phyloP scores from a whole-genome alignment of 164 flowering plant species.

The Vitis cinerea region DNA sequence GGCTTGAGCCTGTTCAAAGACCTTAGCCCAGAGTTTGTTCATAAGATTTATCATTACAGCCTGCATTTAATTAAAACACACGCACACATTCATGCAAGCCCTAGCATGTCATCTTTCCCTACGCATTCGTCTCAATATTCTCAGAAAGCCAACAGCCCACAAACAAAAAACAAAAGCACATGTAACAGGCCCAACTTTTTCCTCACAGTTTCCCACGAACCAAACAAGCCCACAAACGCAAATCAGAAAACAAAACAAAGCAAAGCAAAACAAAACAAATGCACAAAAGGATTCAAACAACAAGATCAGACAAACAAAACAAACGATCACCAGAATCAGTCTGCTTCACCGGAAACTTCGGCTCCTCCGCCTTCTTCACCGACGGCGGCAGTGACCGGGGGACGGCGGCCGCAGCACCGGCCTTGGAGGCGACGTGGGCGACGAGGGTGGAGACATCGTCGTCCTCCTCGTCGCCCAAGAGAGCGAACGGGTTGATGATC shows the following conservation, averaged over 20 bases:
- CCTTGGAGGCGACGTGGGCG: slow-evolving; percentile 20
- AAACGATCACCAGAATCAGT: slow-evolving; percentile 4
- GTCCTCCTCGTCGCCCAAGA: slow-evolving; percentile 27
- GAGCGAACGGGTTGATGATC: slow-evolving; percentile 25
- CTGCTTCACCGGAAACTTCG: background rate
- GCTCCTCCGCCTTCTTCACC: slow-evolving; percentile 11
- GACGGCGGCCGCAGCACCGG: background rate
- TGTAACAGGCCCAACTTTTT: background rate
- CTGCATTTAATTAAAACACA: too few relatives aligned
- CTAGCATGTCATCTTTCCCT: too few relatives aligned
- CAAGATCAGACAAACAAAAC: slow-evolving; percentile 11
- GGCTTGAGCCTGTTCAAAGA: too few relatives aligned
- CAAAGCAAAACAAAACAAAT: background rate
- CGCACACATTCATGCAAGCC: too few relatives aligned
- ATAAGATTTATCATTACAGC: too few relatives aligned
- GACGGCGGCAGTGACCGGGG: background rate
- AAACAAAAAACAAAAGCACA: background rate
- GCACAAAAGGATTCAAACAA: slow-evolving; percentile 6
- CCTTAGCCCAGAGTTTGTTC: too few relatives aligned
- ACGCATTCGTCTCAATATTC: too few relatives aligned
- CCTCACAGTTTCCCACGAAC: background rate
- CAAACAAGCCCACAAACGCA: background rate
- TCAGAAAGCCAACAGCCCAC: too few relatives aligned
- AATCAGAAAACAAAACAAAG: background rate
- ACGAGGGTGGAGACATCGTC: slow-evolving; percentile 23